Conservation (phyloP, 306 rosid species). For the Dryas alaskensis region DNA sequence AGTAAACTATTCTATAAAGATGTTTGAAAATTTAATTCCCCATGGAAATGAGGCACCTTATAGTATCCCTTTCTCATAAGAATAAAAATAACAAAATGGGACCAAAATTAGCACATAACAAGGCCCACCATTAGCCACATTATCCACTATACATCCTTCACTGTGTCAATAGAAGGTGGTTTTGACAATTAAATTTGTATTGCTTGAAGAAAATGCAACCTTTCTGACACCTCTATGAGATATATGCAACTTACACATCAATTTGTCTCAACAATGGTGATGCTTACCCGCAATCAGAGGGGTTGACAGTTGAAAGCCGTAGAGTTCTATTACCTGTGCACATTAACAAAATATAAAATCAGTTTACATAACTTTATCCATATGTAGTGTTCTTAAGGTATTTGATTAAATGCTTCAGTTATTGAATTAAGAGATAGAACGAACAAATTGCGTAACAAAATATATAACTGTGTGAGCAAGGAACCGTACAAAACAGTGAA, state of each 20-base stretch:
- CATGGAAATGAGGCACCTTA: not conserved
- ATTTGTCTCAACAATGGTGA: constrained; percentile 12
- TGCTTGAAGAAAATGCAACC: not conserved
- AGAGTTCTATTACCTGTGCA: constrained; percentile 17
- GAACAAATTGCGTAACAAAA: not conserved
- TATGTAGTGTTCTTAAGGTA: constrained; percentile 1
- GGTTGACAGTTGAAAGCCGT: constrained; percentile 6
- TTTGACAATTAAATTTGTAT: not conserved
- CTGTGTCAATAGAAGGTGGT: not conserved
- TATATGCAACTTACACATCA: constrained; percentile 11
- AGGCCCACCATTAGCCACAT: constrained; percentile 2
- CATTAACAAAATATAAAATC: constrained; percentile 4
- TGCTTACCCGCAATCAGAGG: constrained; percentile 4
- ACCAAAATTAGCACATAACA: constrained; percentile 3
- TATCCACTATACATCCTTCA: not conserved
- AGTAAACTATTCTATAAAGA: not conserved
- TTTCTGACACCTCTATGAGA: constrained; percentile 5
- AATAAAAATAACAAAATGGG: not conserved
- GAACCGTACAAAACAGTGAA: not conserved
- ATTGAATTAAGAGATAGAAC: not conserved
- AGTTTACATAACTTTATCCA: constrained; percentile 2
- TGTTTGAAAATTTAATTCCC: not conserved
- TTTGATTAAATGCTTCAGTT: not conserved
- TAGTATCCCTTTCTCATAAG: not conserved
- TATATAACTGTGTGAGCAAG: not conserved